Evolutionary conservation across 352 stramenopile genomes (phyloP).

Genomic region (Lagenidium giganteum): DNA sequence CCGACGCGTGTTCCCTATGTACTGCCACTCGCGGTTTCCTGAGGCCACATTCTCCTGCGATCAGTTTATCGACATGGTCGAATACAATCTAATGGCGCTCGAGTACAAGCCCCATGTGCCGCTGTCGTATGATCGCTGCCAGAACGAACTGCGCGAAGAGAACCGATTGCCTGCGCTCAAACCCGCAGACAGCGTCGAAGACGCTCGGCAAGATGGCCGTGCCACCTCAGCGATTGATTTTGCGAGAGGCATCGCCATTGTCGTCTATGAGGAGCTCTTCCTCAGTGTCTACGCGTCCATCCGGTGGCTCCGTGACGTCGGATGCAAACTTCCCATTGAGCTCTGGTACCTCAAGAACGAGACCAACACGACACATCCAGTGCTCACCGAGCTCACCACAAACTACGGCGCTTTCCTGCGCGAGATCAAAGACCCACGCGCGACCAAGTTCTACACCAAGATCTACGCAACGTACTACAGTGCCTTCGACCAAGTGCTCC

Average conservation of each 20-base stretch:
- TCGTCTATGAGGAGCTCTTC: constrained; percentile 19
- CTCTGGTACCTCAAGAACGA: constrained; percentile 60
- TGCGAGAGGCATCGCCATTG: constrained; percentile 17
- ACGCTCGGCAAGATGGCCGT: no score
- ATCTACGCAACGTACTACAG: constrained; percentile 18
- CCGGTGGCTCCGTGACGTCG: constrained; percentile 25
- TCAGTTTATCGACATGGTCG: constrained; percentile 5
- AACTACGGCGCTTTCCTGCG: background rate
- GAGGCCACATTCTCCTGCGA: constrained; percentile 1
- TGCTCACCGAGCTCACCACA: constrained; percentile 32
- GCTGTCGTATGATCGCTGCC: constrained; percentile 1
- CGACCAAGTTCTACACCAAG: constrained; percentile 12
- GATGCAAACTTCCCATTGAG: constrained; percentile 54
- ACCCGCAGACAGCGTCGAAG: no score
- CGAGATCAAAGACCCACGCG: constrained; percentile 5
- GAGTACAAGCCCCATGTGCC: constrained; percentile 4
- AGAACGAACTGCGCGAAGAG: background rate
- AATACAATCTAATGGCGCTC: constrained; percentile 9
- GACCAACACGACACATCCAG: constrained; percentile 31
- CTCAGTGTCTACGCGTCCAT: constrained; percentile 47
- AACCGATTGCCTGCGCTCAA: background rate
- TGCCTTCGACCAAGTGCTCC: constrained; percentile 18
- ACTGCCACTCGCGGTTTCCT: constrained; percentile 9
- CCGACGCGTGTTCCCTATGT: constrained; percentile 7
- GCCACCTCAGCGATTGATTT: background rate